phyloP scores from a whole-genome alignment of 108 stramenopile species.

The Cyclotella kingstonii region DNA sequence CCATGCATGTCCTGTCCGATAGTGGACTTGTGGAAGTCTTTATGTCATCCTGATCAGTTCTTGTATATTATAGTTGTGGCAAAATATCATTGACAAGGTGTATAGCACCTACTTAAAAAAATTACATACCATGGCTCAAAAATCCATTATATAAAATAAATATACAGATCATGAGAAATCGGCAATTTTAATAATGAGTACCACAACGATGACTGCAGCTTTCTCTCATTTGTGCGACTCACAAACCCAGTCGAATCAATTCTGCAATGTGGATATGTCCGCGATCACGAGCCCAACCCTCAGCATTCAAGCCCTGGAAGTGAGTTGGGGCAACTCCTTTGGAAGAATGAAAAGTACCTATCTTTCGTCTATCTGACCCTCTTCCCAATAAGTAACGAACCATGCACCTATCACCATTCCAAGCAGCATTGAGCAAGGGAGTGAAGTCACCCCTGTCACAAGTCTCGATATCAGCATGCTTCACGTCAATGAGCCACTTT shows the following conservation, averaged over 20 bases:
- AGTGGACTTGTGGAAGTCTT: slow-evolving; percentile 58
- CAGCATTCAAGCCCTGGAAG: slow-evolving; percentile 75
- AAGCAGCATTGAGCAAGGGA: slow-evolving; percentile 74
- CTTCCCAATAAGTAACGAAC: slow-evolving; percentile 65
- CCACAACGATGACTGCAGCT: too few relatives aligned
- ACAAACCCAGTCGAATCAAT: slow-evolving; percentile 66
- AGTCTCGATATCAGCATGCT: slow-evolving; percentile 72
- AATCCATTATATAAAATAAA: too few relatives aligned
- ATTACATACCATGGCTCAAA: too few relatives aligned
- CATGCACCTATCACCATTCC: slow-evolving; percentile 60
- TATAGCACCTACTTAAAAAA: too few relatives aligned
- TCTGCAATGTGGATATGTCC: slow-evolving; percentile 69
- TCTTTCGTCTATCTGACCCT: slow-evolving; percentile 56
- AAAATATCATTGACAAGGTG: too few relatives aligned
- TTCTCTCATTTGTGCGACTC: neutral
- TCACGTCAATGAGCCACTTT: slow-evolving; percentile 73
- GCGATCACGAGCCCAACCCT: slow-evolving; percentile 70
- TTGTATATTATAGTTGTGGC: slow-evolving; percentile 50
- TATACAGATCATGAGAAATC: too few relatives aligned
- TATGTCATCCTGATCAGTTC: slow-evolving; percentile 80
- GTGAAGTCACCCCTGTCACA: slow-evolving; percentile 79
- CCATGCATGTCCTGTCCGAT: slow-evolving; percentile 51
- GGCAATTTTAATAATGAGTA: too few relatives aligned
- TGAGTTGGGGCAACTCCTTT: slow-evolving; percentile 61
- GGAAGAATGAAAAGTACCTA: slow-evolving; percentile 66